A percentile compares a stretch with the other conserved stretches of the same genome.
Conservation (phyloP, 306 rosid genomes). For the Medicago truncatula region DNA sequence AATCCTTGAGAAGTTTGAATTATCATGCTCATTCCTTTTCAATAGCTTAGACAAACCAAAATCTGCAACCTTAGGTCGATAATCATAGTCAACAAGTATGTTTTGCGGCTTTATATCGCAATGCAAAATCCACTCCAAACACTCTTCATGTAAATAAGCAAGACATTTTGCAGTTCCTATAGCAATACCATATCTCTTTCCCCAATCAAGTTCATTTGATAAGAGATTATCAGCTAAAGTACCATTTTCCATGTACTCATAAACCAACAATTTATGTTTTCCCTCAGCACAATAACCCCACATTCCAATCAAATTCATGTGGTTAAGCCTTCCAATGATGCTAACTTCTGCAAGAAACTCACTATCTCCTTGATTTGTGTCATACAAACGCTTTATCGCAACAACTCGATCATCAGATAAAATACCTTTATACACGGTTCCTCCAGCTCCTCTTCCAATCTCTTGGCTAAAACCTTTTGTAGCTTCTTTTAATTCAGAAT, state of each 20-base stretch:
- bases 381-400: not conserved
- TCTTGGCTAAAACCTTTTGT: slow-evolving; percentile 12
- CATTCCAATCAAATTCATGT: slow-evolving; percentile 33
- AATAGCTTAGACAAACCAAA: slow-evolving; percentile 41
- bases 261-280: slow-evolving; percentile 20
- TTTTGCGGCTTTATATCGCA: slow-evolving; percentile 49
- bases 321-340: slow-evolving; percentile 5
- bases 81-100: slow-evolving; percentile 38
- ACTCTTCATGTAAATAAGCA: slow-evolving; percentile 64
- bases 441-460: slow-evolving; percentile 33
- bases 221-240: slow-evolving; percentile 6
- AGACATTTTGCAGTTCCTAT: slow-evolving; percentile 56
- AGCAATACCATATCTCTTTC: slow-evolving; percentile 30
- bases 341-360: slow-evolving; percentile 29
- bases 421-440: slow-evolving; percentile 3
- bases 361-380: slow-evolving; percentile 4
- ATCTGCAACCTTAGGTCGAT: slow-evolving; percentile 29
- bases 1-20: slow-evolving; percentile 54
- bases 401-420: slow-evolving; percentile 6
- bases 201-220: slow-evolving; percentile 13
- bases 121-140: slow-evolving; percentile 68
- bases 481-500: slow-evolving; percentile 20
- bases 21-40: slow-evolving; percentile 29
- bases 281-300: slow-evolving; percentile 35
- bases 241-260: slow-evolving; percentile 29